phyloP scores from a whole-genome alignment of 805 yeast genomes.

The Candida maltosa region DNA sequence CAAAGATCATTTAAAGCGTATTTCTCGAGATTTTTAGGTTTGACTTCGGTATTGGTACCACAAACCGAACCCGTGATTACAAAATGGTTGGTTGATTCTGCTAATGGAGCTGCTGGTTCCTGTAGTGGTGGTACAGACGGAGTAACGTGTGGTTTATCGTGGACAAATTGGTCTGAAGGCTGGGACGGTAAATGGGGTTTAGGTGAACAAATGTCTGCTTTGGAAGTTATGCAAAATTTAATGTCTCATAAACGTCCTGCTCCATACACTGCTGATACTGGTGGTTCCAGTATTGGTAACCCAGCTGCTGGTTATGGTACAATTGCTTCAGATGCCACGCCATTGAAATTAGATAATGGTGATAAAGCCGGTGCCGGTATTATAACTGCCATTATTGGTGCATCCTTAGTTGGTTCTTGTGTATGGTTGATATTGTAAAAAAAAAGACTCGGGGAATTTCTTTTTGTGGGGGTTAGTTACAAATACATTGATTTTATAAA shows the following conservation, averaged over 20 bases:
- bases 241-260: constrained; percentile 40
- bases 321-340: constrained; percentile 31
- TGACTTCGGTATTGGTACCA: constrained; percentile 72
- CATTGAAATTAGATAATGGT: constrained; percentile 41
- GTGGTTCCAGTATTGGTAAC: constrained; percentile 70
- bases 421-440: constrained; percentile 39
- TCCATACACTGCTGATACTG: constrained; percentile 61
- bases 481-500: not conserved
- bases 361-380: constrained; percentile 91
- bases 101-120: constrained; percentile 61
- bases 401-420: constrained; percentile 38
- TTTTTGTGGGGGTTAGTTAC: too few species aligned
- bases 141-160: constrained; percentile 71
- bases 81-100: constrained; percentile 38
- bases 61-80: constrained; percentile 46
- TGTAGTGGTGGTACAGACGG: constrained; percentile 75
- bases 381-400: constrained; percentile 67
- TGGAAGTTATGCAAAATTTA: constrained; percentile 57
- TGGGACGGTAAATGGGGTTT: constrained; percentile 70
- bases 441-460: not conserved
- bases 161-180: constrained; percentile 46
- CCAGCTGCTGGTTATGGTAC: constrained; percentile 63
- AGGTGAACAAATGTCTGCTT: constrained; percentile 77
- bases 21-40: constrained; percentile 68
- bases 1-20: constrained; percentile 92